Evolutionary conservation across 2,329 filamentous ascomycete genomes (phyloP), one percentile per base, ranked within the genome.

Genomic region (Blumeriella jaapii): DNA sequence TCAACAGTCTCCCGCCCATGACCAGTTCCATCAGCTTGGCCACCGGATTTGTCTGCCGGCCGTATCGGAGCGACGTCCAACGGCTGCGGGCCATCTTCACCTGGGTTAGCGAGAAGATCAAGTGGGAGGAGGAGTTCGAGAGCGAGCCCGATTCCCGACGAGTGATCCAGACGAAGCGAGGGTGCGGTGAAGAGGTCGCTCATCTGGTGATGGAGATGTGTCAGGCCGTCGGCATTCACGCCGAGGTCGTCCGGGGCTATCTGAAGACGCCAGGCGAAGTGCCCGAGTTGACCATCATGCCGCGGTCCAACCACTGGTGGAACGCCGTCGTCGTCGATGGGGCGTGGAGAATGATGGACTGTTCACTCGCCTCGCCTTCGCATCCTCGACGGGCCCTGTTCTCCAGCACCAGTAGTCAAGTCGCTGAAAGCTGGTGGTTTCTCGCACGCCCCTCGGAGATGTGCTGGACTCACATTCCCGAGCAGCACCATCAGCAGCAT

Each of bases 261-360:
- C 72, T 98, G 37, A 98, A 98, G 57, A 69, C 73, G 1, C 91
- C 91, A 0, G 89, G 89, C 1, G 91, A 96, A 51, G 63, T 78
- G 6, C 66, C 81, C 1, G 87, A 96, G 50, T 65, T 86, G 27
- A 82, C 82, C 42, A 79, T 80, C 39, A 74, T 89, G 57, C 83
- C 84, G n/a, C 75, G 79, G 18, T 71, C 89, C 0, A 98, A 98
- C 53, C 91, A 98, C 60, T 96, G 82, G 77, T 98, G 91, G 91
- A 98, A 98, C 50, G 78, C 85, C 1, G 84, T 96, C 12, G 63
- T 95, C 22, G 78, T 95, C 6, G 91, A 98, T 57, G 80, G 82
- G 14, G 86, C 95, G 60, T 98, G 91, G 91, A 81, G 91, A 32
- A 82, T 96, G 46, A 84, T 98, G 64, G 91, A 98, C 58, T 91